Percentiles rank a stretch among this genome's conserved stretches.
Conservation (phyloP, 75 land plant genomes). For the Cryptomeria japonica region DNA sequence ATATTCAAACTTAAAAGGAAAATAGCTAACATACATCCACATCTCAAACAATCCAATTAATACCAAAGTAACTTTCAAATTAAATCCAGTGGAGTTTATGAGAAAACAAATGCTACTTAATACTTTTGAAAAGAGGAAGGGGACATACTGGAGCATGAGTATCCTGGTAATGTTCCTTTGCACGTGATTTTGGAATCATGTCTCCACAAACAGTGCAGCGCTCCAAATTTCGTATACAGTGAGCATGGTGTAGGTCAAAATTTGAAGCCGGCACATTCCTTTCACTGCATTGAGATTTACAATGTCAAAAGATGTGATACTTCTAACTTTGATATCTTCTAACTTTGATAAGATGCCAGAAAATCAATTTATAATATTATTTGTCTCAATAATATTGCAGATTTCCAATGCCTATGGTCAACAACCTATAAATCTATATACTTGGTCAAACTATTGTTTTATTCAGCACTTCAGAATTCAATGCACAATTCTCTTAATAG, state of each 20-base stretch:
- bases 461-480: not conserved
- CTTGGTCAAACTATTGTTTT: not conserved
- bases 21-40: not conserved
- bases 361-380: not conserved
- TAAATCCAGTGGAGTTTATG: not conserved
- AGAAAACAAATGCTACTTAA: not conserved
- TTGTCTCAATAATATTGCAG: not conserved
- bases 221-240: slow-evolving; percentile 44
- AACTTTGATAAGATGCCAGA: not conserved
- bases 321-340: not conserved
- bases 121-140: not conserved
- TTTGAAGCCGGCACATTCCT: slow-evolving; percentile 41
- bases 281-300: slow-evolving; percentile 16
- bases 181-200: slow-evolving; percentile 39
- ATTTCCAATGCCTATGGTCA: not conserved
- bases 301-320: not conserved
- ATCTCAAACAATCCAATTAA: not conserved
- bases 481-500: not conserved
- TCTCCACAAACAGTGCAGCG: slow-evolving; percentile 42
- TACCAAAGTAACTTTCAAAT: not conserved
- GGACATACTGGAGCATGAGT: slow-evolving; percentile 39
- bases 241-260: slow-evolving; percentile 39
- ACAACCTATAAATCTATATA: not conserved
- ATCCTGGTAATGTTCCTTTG: slow-evolving; percentile 40
- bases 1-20: not conserved